Evolutionary conservation across 768 basidiomycete genomes (phyloP).

Genomic region (Boletellus ananiceps): DNA sequence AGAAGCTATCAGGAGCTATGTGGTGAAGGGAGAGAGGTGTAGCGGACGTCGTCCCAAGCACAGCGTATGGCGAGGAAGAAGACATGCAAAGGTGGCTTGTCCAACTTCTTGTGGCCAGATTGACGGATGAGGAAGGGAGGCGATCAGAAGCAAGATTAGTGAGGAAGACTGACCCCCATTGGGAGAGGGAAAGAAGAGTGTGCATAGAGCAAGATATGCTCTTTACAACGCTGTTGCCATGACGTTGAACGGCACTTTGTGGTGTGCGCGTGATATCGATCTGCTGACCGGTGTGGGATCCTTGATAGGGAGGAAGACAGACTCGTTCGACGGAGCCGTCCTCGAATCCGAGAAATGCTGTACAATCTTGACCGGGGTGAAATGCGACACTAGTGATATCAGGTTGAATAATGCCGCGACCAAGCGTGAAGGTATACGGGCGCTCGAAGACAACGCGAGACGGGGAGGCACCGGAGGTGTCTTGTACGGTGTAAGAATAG

Average conservation of each 20-base stretch:
- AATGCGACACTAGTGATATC: constrained; percentile 57
- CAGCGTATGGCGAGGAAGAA: constrained; percentile 54
- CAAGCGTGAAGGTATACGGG: constrained; percentile 35
- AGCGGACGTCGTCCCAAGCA: constrained; percentile 60
- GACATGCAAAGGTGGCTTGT: constrained; percentile 50
- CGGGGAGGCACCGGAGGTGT: constrained; percentile 24
- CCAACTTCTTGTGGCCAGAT: constrained; percentile 59
- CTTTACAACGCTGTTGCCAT: constrained; percentile 47
- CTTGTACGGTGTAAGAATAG: constrained; percentile 52
- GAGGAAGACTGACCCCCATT: constrained; percentile 46
- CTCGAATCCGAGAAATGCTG: constrained; percentile 53
- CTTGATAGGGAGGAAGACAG: constrained; percentile 24
- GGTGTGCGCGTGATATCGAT: constrained; percentile 21
- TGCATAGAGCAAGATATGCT: constrained; percentile 46
- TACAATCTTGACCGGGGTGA: constrained; percentile 41
- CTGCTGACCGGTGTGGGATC: constrained; percentile 3
- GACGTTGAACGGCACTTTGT: constrained; percentile 28
- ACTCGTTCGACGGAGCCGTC: constrained; percentile 56
- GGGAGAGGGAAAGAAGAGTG: constrained; percentile 53
- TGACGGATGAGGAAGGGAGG: constrained; percentile 29
- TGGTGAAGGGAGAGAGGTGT: constrained; percentile 54
- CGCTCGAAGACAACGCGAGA: constrained; percentile 49
- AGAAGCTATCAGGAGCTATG: constrained; percentile 45
- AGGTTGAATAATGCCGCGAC: constrained; percentile 27
- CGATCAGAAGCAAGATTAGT: constrained; percentile 24